Percentiles rank a stretch among this genome's conserved stretches.
phyloP scores from a whole-genome alignment of 306 rosid genomes.

The Corylus avellana region DNA sequence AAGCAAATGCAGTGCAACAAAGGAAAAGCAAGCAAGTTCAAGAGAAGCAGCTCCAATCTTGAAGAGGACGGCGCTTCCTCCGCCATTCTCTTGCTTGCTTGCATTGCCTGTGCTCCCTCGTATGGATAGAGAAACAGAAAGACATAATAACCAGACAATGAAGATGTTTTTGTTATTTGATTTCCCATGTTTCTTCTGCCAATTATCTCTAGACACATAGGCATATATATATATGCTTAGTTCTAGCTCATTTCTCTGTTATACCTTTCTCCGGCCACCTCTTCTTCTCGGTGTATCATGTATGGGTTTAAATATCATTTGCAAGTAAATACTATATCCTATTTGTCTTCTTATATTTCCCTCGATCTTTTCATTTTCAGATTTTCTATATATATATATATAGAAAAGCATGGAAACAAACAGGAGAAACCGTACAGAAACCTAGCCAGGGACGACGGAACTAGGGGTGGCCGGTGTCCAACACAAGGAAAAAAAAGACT shows the following conservation, averaged over 20 bases:
- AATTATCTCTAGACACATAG: too few relatives aligned
- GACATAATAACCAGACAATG: too few relatives aligned
- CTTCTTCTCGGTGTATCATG: neutral
- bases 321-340: neutral
- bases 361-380: neutral
- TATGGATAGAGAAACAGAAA: slow-evolving; percentile 15
- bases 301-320: neutral
- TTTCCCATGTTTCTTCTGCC: too few relatives aligned
- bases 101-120: slow-evolving; percentile 81
- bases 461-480: too few relatives aligned
- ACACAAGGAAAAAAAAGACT: too few relatives aligned
- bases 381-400: too few relatives aligned
- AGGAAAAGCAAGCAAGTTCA: slow-evolving; percentile 73
- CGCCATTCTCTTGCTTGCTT: slow-evolving; percentile 95
- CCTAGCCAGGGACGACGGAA: too few relatives aligned
- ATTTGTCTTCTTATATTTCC: neutral
- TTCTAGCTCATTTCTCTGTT: neutral
- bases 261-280: neutral
- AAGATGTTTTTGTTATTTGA: too few relatives aligned
- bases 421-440: too few relatives aligned
- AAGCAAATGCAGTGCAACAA: slow-evolving; percentile 80
- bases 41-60: slow-evolving; percentile 75
- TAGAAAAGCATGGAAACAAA: neutral
- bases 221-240: neutral
- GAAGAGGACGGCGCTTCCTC: slow-evolving; percentile 90